These are phyloP conservation scores for Kwoniella bestiolae DNA, from an alignment of 768 basidiomycete species.

Conservation along the genomic window DNA sequence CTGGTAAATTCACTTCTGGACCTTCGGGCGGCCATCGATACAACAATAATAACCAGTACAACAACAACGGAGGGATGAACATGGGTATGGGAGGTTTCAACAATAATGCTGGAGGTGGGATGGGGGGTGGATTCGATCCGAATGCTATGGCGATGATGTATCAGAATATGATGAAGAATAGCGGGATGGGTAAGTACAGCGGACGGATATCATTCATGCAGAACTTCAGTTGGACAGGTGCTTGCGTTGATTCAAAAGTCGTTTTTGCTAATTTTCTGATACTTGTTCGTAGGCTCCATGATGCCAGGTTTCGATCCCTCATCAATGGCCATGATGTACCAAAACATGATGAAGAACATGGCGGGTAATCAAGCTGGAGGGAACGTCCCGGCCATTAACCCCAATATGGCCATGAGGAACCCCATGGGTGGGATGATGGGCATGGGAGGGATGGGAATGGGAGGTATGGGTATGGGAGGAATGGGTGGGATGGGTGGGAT, in stretches of 20 bases:
- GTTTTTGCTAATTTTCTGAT: not conserved
- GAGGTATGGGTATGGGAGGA: slow-evolving; percentile 51
- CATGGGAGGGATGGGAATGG: slow-evolving; percentile 44
- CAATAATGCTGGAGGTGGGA: slow-evolving; percentile 25
- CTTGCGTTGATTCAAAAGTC: no score
- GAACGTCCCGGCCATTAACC: slow-evolving; percentile 53
- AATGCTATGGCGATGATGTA: slow-evolving; percentile 90
- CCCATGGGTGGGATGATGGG: slow-evolving; percentile 38
- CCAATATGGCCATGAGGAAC: slow-evolving; percentile 49
- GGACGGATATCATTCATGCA: not conserved
- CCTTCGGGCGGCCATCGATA: slow-evolving; percentile 37
- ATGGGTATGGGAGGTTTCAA: slow-evolving; percentile 30
- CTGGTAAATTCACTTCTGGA: slow-evolving; percentile 36
- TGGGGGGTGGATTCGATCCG: slow-evolving; percentile 75
- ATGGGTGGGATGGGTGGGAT: slow-evolving; percentile 56
- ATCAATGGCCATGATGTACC: slow-evolving; percentile 86
- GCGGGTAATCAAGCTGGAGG: slow-evolving; percentile 30
- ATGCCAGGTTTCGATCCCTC: slow-evolving; percentile 79
- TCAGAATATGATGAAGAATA: slow-evolving; percentile 74
- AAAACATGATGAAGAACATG: slow-evolving; percentile 69
- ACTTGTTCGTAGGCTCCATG: slow-evolving; percentile 9
- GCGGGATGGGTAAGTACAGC: slow-evolving; percentile 22
- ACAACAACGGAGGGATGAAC: slow-evolving; percentile 65
- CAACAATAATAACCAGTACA: slow-evolving; percentile 69
- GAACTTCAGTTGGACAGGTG: no score